phyloP scores from a whole-genome alignment of 179 eudicot species.

The Pouteria campechiana region DNA sequence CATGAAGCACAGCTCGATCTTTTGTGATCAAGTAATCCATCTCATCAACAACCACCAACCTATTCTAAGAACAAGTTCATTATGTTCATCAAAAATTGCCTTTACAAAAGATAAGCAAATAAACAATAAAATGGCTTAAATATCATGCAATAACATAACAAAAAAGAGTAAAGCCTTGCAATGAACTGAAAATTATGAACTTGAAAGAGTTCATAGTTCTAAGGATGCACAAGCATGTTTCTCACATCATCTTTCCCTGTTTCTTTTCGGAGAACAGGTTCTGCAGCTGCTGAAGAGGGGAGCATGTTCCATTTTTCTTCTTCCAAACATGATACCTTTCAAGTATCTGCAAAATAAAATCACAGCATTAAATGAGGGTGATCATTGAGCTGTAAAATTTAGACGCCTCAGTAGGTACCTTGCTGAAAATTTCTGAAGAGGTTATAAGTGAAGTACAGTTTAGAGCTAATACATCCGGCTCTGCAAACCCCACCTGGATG shows the following conservation, averaged over 20 bases:
- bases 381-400: too few relatives aligned
- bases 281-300: slow-evolving; percentile 64
- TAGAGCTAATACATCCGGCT: slow-evolving; percentile 62
- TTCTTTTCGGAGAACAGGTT: slow-evolving; percentile 40
- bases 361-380: too few relatives aligned
- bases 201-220: too few relatives aligned
- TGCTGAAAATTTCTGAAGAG: slow-evolving; percentile 65
- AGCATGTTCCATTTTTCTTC: slow-evolving; percentile 29
- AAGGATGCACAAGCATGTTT: neutral
- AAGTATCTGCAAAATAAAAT: slow-evolving; percentile 41
- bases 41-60: slow-evolving; percentile 79
- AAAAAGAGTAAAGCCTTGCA: too few relatives aligned
- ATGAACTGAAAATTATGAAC: too few relatives aligned
- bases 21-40: slow-evolving; percentile 88
- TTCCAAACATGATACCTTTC: slow-evolving; percentile 37
- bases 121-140: too few relatives aligned
- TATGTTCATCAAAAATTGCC: neutral
- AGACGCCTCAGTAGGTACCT: too few relatives aligned
- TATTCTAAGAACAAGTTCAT: slow-evolving; percentile 11
- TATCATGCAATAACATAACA: too few relatives aligned
- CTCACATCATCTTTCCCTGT: slow-evolving; percentile 61
- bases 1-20: slow-evolving; percentile 84
- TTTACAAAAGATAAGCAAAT: too few relatives aligned
- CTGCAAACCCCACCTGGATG: slow-evolving; percentile 42
- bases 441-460: slow-evolving; percentile 71